phyloP scores from a whole-genome alignment of 352 stramenopile genomes.

The Peronospora farinosa region DNA sequence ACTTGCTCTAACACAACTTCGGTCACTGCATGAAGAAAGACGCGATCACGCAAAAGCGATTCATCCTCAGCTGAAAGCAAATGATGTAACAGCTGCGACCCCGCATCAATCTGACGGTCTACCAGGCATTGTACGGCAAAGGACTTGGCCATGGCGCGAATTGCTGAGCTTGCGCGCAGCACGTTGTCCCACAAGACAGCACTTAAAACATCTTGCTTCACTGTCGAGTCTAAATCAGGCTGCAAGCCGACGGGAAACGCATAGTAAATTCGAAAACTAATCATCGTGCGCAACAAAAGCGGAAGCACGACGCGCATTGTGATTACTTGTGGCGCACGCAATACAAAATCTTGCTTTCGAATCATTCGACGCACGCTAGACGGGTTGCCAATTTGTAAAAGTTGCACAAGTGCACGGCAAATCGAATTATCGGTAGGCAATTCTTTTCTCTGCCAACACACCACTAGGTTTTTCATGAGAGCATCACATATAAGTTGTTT shows the following conservation, averaged over 20 bases:
- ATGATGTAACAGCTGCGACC: slow-evolving; percentile 45
- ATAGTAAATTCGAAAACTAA: slow-evolving; percentile 40
- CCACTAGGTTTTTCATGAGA: slow-evolving; percentile 59
- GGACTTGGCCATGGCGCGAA: slow-evolving; percentile 57
- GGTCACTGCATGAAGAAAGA: slow-evolving; percentile 66
- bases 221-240: slow-evolving; percentile 33
- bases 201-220: slow-evolving; percentile 46
- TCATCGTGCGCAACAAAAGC: slow-evolving; percentile 59
- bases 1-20: slow-evolving; percentile 56
- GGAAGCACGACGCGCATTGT: slow-evolving; percentile 77
- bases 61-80: slow-evolving; percentile 59
- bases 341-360: slow-evolving; percentile 75
- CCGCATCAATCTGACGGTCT: slow-evolving; percentile 52
- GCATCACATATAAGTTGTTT: slow-evolving; percentile 75
- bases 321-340: slow-evolving; percentile 69
- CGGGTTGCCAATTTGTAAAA: slow-evolving; percentile 77
- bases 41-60: slow-evolving; percentile 56
- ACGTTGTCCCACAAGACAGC: slow-evolving; percentile 62
- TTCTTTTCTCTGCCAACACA: slow-evolving; percentile 54
- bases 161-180: slow-evolving; percentile 60
- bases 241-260: slow-evolving; percentile 32
- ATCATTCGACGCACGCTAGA: slow-evolving; percentile 79
- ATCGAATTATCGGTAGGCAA: slow-evolving; percentile 79
- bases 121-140: slow-evolving; percentile 65
- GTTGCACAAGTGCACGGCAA: slow-evolving; percentile 72